These are phyloP conservation scores for Elsinoe fawcettii DNA, from an alignment of 2,329 filamentous ascomycete genomes.

Conservation along the genomic window DNA sequence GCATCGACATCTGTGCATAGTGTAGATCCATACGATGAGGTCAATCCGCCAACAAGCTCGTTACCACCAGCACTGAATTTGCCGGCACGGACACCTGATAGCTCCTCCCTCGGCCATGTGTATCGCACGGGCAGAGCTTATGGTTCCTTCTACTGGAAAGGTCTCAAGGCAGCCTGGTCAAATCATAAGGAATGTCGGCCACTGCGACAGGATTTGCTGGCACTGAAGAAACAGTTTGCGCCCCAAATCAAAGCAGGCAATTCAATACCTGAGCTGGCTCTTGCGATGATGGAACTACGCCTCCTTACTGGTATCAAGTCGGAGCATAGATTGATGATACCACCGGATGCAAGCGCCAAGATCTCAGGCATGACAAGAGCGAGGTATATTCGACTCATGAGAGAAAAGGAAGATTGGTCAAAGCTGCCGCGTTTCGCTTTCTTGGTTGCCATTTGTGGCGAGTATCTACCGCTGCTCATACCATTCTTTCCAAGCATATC, in stretches of 20 bases:
- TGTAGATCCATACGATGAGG: conserved; percentile 21
- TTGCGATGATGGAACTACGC: not conserved
- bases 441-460: conserved; percentile 69
- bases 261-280: not conserved
- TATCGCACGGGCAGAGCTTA: conserved; percentile 66
- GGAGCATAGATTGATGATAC: not conserved
- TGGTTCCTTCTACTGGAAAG: conserved; percentile 77
- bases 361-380: conserved; percentile 47
- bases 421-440: conserved; percentile 72
- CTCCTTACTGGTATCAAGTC: not conserved
- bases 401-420: conserved; percentile 64
- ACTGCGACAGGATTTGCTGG: conserved; percentile 4
- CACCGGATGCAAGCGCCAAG: not conserved
- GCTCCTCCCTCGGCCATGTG: conserved; percentile 46
- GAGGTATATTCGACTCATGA: conserved; percentile 61
- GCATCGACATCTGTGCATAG: not conserved
- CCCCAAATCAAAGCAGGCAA: not conserved
- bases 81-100: conserved; percentile 46
- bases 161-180: conserved; percentile 63
- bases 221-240: conserved; percentile 11
- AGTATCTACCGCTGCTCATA: conserved; percentile 77
- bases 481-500: conserved; percentile 63
- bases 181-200: conserved; percentile 47
- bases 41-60: conserved; percentile 68
- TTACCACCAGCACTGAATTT: conserved; percentile 62